Conservation (phyloP, 805 yeast genomes). For the Saccharomycopsis oosterbeekiorum region DNA sequence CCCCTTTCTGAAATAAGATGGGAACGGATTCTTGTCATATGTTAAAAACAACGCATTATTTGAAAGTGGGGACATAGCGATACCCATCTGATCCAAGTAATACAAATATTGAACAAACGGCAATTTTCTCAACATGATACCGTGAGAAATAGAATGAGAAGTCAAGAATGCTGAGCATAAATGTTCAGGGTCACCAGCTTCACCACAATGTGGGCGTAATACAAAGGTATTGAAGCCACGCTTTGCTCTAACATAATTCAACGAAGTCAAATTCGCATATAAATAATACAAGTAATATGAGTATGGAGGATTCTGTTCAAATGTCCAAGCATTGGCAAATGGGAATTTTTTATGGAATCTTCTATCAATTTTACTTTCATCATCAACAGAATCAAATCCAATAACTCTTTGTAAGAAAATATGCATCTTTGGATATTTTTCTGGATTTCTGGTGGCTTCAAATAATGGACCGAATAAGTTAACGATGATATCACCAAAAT, state of each 20-base stretch:
- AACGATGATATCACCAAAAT: constrained; percentile 65
- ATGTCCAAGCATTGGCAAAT: constrained; percentile 74
- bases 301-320: constrained; percentile 86
- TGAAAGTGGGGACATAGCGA: constrained; percentile 97
- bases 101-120: constrained; percentile 92
- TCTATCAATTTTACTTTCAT: constrained; percentile 87
- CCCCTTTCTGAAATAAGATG: constrained; percentile 83
- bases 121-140: constrained; percentile 82
- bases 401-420: constrained; percentile 86
- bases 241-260: constrained; percentile 72
- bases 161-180: constrained; percentile 80
- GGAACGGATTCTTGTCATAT: constrained; percentile 95
- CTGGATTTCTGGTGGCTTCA: constrained; percentile 81
- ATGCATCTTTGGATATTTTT: constrained; percentile 81
- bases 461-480: constrained; percentile 83
- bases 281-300: constrained; percentile 87
- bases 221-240: constrained; percentile 82
- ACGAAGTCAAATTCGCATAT: constrained; percentile 75
- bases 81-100: constrained; percentile 89
- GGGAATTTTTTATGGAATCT: constrained; percentile 78
- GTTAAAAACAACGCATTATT: constrained; percentile 93
- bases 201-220: constrained; percentile 97
- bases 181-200: constrained; percentile 99
- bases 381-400: constrained; percentile 98
- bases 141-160: constrained; percentile 91